phyloP scores from a whole-genome alignment of 331 rosid species.

The Arachis monticola region DNA sequence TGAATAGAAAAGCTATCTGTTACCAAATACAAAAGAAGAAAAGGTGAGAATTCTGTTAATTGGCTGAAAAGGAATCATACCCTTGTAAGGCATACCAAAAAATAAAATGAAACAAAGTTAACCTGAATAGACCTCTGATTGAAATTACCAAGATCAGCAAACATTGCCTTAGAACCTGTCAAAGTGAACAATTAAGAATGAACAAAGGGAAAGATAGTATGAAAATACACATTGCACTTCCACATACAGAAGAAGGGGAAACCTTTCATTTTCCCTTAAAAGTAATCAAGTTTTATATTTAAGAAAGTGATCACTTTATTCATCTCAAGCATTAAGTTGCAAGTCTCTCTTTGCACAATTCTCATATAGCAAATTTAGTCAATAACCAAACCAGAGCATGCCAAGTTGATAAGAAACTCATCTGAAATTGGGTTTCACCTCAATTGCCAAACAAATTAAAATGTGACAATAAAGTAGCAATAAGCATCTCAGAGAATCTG shows the following conservation, averaged over 20 bases:
- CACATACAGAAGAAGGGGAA: background rate
- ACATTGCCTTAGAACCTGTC: constrained; percentile 84
- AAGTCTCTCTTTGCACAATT: background rate
- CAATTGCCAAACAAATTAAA: no score
- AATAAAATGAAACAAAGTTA: constrained; percentile 9
- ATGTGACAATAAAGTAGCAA: no score
- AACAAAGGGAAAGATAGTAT: background rate
- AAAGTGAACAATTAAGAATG: constrained; percentile 32
- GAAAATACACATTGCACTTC: background rate
- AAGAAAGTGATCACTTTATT: no score
- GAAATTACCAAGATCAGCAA: constrained; percentile 93
- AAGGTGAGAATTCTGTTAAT: constrained; percentile 3
- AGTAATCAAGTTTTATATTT: no score
- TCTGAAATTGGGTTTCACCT: background rate
- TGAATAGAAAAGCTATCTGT: constrained; percentile 74
- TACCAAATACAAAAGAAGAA: constrained; percentile 7
- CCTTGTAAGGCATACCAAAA: constrained; percentile 13
- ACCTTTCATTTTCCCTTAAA: no score
- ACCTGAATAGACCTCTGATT: constrained; percentile 76
- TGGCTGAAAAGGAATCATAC: no score
- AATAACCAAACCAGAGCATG: constrained; percentile 22
- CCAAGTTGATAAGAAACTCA: background rate
- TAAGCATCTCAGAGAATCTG: no score
- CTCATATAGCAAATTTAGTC: constrained; percentile 19
- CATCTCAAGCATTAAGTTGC: no score